phyloP scores from a whole-genome alignment of 2,329 filamentous ascomycete species.

The Talaromyces pinophilus region DNA sequence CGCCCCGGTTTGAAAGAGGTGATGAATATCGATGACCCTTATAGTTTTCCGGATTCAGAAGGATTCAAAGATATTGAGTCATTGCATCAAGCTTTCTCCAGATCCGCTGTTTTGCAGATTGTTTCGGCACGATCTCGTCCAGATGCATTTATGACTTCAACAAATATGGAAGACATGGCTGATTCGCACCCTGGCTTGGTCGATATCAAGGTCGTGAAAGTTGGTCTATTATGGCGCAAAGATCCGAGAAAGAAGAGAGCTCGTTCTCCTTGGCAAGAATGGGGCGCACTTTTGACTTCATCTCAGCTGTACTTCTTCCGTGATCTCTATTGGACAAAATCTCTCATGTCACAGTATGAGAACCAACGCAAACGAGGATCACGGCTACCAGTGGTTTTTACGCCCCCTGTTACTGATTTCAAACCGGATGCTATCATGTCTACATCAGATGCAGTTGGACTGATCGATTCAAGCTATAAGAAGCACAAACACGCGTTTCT shows the following conservation, averaged over 20 bases:
- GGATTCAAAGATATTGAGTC: slow-evolving; percentile 75
- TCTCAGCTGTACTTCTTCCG: slow-evolving; percentile 96
- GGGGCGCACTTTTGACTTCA: slow-evolving; percentile 95
- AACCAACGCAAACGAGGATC: slow-evolving; percentile 75
- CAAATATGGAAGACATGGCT: slow-evolving; percentile 78
- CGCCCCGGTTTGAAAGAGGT: slow-evolving; percentile 87
- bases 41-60: slow-evolving; percentile 79
- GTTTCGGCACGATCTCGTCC: slow-evolving; percentile 90
- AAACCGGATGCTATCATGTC: slow-evolving; percentile 93
- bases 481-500: slow-evolving; percentile 93
- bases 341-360: slow-evolving; percentile 84
- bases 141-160: slow-evolving; percentile 90
- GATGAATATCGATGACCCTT: slow-evolving; percentile 88
- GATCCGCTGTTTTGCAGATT: slow-evolving; percentile 89
- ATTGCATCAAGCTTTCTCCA: slow-evolving; percentile 85
- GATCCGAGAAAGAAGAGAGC: slow-evolving; percentile 91
- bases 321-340: slow-evolving; percentile 90
- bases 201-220: slow-evolving; percentile 96
- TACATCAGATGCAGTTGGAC: slow-evolving; percentile 85
- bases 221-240: slow-evolving; percentile 92
- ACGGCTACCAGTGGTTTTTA: slow-evolving; percentile 79
- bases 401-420: slow-evolving; percentile 84
- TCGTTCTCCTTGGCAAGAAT: slow-evolving; percentile 96
- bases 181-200: slow-evolving; percentile 90
- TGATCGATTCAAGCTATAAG: slow-evolving; percentile 83